Percentiles rank a stretch among this genome's conserved stretches.
phyloP scores from a whole-genome alignment of 2,329 filamentous ascomycete genomes.

The Shiraia sp. region DNA sequence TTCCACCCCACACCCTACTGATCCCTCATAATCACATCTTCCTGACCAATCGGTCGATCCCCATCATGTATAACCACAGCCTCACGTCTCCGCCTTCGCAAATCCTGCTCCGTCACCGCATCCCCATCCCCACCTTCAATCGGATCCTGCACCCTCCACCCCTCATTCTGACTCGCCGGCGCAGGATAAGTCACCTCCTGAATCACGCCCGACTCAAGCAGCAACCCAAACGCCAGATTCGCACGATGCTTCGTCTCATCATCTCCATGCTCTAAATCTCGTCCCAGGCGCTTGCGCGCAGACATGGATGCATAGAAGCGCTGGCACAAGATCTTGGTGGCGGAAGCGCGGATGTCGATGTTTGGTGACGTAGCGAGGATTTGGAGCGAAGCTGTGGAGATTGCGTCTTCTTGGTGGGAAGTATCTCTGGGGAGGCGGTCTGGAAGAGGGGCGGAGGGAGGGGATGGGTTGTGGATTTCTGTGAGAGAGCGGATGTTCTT shows the following conservation, averaged over 20 bases:
- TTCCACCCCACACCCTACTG: slow-evolving; percentile 17
- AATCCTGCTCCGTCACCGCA: slow-evolving; percentile 66
- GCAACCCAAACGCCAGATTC: slow-evolving; percentile 29
- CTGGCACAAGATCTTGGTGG: slow-evolving; percentile 43
- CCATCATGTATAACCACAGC: slow-evolving; percentile 91
- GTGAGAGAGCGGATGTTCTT: slow-evolving; percentile 65
- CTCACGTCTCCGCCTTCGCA: slow-evolving; percentile 77
- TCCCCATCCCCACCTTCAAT: slow-evolving; percentile 47
- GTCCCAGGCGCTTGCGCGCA: slow-evolving; percentile 22
- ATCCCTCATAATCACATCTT: slow-evolving; percentile 73
- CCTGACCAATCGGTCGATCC: slow-evolving; percentile 71
- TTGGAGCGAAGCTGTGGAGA: slow-evolving; percentile 47
- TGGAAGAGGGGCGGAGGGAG: slow-evolving; percentile 51
- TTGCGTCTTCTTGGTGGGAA: slow-evolving; percentile 66
- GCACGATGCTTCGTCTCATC: slow-evolving; percentile 23
- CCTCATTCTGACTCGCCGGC: slow-evolving; percentile 3
- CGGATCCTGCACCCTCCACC: slow-evolving; percentile 9
- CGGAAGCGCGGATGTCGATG: slow-evolving; percentile 48
- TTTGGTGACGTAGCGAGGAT: slow-evolving; percentile 49
- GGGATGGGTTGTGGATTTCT: slow-evolving; percentile 68
- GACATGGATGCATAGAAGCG: slow-evolving; percentile 32
- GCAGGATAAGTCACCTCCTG: slow-evolving; percentile 9
- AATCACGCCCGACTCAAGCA: slow-evolving; percentile 29
- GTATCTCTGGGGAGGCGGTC: slow-evolving; percentile 54
- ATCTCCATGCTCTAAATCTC: slow-evolving; percentile 30